Base-by-base conservation (phyloP, 176 grass and related monocot species). In the Carex pumila region DNA sequence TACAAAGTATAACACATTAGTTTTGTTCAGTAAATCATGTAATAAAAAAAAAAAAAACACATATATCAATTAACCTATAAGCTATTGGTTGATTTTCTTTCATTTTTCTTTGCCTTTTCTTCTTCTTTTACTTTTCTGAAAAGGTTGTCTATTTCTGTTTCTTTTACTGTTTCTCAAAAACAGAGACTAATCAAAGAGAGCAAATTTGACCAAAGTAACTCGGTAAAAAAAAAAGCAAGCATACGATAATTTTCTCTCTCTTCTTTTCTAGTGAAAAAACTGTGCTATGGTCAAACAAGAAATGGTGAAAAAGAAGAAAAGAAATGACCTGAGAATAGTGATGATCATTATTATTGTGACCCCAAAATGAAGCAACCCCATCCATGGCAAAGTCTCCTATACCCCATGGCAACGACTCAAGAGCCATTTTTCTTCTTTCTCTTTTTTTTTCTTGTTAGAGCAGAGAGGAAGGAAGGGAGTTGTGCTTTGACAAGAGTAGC, bases 381-480 rank as follows among this genome's bases (percentile, higher is more conserved):
- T 95, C 93, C 60, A 92, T 62, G 78, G 59, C 85, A 25, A 81
- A 85, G 80, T 94, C 92, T 12, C 83, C 87, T 11, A 85, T 59
- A 65, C 88, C 84, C 18, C 85, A 86, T 52, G 90, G 90, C 18
- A 94, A 59, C 1, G 89, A 88, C 17, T 94, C 92, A 88, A 94
- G 87, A 75, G 90, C 88, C 88, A 92, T 90, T 60, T 60, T 74
- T 65, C 36, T 61, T 39, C 37, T 81, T 52, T 13, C 32, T 36
- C 56, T 75, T 15, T 80, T 83, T 90, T 21, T 47, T 71, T 56
- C 15, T 18, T 32, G 61, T 54, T 60, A 9, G 21, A 49, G 79
- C n/a, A 37, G 53, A 32, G 47, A 78, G 31, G 50, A 57, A 79
- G 45, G 34, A 6, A 76, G 41, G 76, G 84, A 7, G 78, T 83